phyloP scores from a whole-genome alignment of 352 stramenopile genomes.

The Globisporangium yorkense region DNA sequence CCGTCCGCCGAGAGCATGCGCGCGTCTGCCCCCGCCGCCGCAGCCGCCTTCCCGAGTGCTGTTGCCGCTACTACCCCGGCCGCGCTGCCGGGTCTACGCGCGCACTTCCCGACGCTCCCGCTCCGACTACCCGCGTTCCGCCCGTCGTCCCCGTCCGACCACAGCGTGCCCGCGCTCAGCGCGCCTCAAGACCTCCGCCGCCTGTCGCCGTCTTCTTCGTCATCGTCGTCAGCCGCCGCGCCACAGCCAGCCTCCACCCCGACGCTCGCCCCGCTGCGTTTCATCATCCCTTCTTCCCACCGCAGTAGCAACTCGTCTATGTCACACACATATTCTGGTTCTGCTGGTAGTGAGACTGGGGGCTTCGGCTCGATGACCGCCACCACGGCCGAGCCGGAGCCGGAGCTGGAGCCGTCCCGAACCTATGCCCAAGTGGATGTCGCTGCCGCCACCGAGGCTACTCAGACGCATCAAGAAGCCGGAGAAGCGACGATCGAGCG shows the following conservation, averaged over 20 bases:
- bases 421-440: constrained; percentile 10
- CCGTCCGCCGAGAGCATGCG: constrained; percentile 16
- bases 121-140: constrained; percentile 38
- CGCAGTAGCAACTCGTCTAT: constrained; percentile 21
- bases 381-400: constrained; percentile 9
- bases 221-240: constrained; percentile 15
- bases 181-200: constrained; percentile 13
- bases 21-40: background rate
- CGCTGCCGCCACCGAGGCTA: background rate
- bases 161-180: background rate
- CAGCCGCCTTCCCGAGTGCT: constrained; percentile 17
- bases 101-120: constrained; percentile 37
- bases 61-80: background rate
- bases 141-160: constrained; percentile 4
- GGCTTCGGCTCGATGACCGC: constrained; percentile 12
- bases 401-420: constrained; percentile 6
- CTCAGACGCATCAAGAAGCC: background rate
- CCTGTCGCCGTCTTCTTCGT: constrained; percentile 19
- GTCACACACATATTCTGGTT: constrained; percentile 15
- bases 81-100: constrained; percentile 28
- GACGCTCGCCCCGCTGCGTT: constrained; percentile 62
- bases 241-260: background rate
- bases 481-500: background rate
- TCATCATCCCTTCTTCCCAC: constrained; percentile 69
- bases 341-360: constrained; percentile 11